Percentiles rank a stretch among this genome's conserved stretches.
Evolutionary conservation across 768 basidiomycete species (phyloP).

Genomic region (Lentinula aciculospora): DNA sequence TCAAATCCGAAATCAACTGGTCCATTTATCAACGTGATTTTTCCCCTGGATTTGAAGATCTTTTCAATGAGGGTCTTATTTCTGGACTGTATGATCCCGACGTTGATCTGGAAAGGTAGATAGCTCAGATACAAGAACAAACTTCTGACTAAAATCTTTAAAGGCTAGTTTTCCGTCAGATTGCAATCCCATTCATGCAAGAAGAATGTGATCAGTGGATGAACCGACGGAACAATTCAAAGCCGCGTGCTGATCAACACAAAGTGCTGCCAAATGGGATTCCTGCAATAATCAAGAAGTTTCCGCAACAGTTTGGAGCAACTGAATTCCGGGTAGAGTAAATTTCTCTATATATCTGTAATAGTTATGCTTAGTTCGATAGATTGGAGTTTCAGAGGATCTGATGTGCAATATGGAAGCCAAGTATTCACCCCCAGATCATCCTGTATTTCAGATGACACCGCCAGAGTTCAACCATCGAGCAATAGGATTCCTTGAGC

Average conservation of each 20-base stretch:
- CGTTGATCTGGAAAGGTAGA: neutral
- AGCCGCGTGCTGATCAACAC: neutral
- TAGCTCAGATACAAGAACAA: neutral
- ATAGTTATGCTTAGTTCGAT: neutral
- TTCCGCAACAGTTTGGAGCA: neutral
- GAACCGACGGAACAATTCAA: neutral
- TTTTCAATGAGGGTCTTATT: conserved; percentile 16
- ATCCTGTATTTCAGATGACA: conserved; percentile 25
- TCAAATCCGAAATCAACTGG: conserved; percentile 27
- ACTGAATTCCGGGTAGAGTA: neutral
- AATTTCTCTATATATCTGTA: neutral
- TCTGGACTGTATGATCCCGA: conserved; percentile 16
- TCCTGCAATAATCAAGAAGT: neutral
- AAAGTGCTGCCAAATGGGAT: neutral
- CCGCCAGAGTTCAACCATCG: conserved; percentile 16
- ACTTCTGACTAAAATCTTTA: no score
- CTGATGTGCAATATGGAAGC: conserved; percentile 14
- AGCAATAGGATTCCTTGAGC: neutral
- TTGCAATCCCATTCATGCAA: conserved; percentile 21
- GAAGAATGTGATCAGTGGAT: conserved; percentile 14
- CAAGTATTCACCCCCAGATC: conserved; percentile 20
- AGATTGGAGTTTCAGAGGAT: conserved; percentile 14
- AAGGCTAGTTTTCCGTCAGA: conserved; percentile 17
- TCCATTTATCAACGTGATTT: conserved; percentile 15
- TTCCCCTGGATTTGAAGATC: conserved; percentile 17